Conservation (phyloP, 768 basidiomycete genomes). For the Leccinellum albellum region DNA sequence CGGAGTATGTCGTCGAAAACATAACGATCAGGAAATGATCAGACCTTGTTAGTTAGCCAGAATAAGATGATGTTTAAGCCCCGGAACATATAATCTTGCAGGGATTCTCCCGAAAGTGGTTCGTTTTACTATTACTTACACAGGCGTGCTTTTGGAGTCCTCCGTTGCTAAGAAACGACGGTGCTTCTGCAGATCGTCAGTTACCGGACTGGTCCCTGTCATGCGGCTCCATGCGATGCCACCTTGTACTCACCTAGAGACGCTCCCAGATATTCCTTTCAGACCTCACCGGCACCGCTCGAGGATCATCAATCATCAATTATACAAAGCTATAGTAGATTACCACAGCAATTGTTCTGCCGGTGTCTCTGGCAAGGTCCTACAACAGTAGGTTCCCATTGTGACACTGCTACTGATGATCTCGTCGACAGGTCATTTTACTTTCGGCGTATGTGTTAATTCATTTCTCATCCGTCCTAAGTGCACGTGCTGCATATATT, state of each 20-base stretch:
- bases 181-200: background rate
- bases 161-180: background rate
- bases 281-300: background rate
- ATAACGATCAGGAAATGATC: constrained; percentile 65
- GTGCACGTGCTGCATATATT: too few species aligned
- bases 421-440: background rate
- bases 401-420: background rate
- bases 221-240: background rate
- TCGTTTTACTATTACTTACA: background rate
- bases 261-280: background rate
- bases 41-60: background rate
- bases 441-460: too few species aligned
- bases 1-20: constrained; percentile 96
- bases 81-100: background rate
- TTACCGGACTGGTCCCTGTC: background rate
- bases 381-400: background rate
- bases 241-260: background rate
- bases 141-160: background rate
- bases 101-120: background rate
- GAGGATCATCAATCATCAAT: background rate
- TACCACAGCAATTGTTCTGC: background rate
- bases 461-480: background rate
- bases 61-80: background rate
- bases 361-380: too few species aligned
- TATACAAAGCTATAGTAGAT: too few species aligned